Evolutionary conservation across 768 basidiomycete genomes (phyloP), one percentile per base, ranked within the genome.

Genomic region (Cyclocybe cylindracea): DNA sequence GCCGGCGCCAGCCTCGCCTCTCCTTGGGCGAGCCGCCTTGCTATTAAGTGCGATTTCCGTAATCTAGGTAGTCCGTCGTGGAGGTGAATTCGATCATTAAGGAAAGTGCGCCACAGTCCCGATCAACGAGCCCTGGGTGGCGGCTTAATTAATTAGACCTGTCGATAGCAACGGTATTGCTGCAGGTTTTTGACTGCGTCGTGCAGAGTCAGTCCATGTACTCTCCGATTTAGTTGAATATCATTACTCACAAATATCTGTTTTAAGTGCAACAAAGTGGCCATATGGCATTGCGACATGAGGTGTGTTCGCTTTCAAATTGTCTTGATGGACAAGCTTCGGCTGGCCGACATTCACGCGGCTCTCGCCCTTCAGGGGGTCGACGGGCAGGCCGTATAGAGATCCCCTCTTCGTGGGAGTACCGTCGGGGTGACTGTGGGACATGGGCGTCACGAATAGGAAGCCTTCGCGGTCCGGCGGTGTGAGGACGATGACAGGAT

Each of bases 341-440:
- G 62, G 60, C 40, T 57, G 48, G 34, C 60, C 62, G 31, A 64
- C 50, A 52, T 61, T 64, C 31, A 64, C 62, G 40, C 54, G 54
- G 37, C 62, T 64, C 49, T 64, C 62, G 11, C 62, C 62, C 43
- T 64, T 64, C 13, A 64, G 47, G 10, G 62, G 62, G 58, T 64
- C 62, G 48, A 64, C 56, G 35, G 62, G 62, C 41, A 64, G 57
- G 50, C 62, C 62, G 45, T 60, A 64, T 54, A 50, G 55, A 49
- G 62, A 64, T 33, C 60, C 62, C 39, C 58, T 54, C 37, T 55
- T 46, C 14, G 62, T 64, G 19, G 62, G 60, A 10, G 62, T 61
- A 24, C 60, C 60, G 29, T 61, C 53, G 19, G 62, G 62, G 43
- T 64, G 62, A 31, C 54, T 60, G 42, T 64, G 62, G 16, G 62